Conservation (phyloP, 805 yeast species). For the Kluyveromyces aestuarii region DNA sequence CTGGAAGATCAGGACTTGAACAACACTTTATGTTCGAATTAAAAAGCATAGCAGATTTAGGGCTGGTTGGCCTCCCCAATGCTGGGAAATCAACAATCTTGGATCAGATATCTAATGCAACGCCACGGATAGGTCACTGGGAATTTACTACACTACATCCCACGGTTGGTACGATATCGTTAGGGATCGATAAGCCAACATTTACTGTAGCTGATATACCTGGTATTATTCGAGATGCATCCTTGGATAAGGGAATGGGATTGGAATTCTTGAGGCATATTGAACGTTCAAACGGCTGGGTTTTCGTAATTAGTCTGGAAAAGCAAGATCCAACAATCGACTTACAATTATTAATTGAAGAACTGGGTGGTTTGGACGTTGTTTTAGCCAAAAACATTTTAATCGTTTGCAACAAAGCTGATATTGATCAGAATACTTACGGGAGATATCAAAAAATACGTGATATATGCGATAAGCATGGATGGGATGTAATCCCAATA, state of each 20-base stretch:
- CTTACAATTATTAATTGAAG: slow-evolving; percentile 50
- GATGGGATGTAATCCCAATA: slow-evolving; percentile 74
- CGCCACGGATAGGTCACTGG: slow-evolving; percentile 94
- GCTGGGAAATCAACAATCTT: slow-evolving; percentile 92
- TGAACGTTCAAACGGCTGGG: slow-evolving; percentile 84
- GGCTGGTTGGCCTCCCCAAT: slow-evolving; percentile 90
- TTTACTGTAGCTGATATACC: slow-evolving; percentile 98
- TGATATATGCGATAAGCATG: slow-evolving; percentile 32
- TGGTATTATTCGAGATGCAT: slow-evolving; percentile 87
- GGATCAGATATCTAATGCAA: slow-evolving; percentile 79
- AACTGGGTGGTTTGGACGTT: slow-evolving; percentile 56
- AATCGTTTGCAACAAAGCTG: slow-evolving; percentile 93
- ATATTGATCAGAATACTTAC: slow-evolving; percentile 42
- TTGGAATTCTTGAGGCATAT: slow-evolving; percentile 85
- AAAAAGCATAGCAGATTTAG: slow-evolving; percentile 84
- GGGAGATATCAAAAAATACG: slow-evolving; percentile 40
- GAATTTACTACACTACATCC: slow-evolving; percentile 93
- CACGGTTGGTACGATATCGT: slow-evolving; percentile 75
- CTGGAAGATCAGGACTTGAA: slow-evolving; percentile 63
- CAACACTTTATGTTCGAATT: slow-evolving; percentile 70
- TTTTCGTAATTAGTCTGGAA: slow-evolving; percentile 77
- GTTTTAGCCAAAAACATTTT: slow-evolving; percentile 53
- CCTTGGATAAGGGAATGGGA: slow-evolving; percentile 84
- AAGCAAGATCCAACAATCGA: slow-evolving; percentile 57
- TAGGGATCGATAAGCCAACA: slow-evolving; percentile 49